Conservation (phyloP, 208 protist genomes). For the Wallacemonas rigidus region DNA sequence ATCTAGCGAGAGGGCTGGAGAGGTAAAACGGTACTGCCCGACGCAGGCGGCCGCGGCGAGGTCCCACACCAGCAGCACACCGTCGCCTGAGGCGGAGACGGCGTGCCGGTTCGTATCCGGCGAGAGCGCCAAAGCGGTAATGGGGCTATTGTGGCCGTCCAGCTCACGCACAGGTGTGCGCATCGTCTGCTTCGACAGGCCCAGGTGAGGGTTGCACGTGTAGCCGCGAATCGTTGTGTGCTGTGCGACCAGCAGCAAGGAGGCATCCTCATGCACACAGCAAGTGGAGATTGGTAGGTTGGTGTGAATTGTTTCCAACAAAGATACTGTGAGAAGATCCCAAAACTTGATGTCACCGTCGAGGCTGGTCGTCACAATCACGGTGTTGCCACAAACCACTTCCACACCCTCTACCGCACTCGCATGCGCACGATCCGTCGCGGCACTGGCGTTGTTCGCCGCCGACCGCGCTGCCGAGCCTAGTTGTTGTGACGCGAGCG, state of each 20-base stretch:
- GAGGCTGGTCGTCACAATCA: conserved; percentile 73
- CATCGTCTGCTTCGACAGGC: conserved; percentile 32
- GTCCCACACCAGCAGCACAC: conserved; percentile 83
- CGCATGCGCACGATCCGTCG: conserved; percentile 43
- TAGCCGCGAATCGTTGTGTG: conserved; percentile 77
- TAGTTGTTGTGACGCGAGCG: background rate
- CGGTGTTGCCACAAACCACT: conserved; percentile 72
- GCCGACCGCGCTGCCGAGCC: conserved; percentile 6
- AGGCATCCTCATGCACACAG: conserved; percentile 71
- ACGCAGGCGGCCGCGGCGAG: conserved; percentile 82
- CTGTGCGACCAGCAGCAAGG: conserved; percentile 77
- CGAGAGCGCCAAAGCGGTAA: conserved; percentile 78
- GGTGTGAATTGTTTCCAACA: conserved; percentile 44
- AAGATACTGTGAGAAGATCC: conserved; percentile 48
- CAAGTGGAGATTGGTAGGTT: conserved; percentile 64
- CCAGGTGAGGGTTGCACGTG: conserved; percentile 72
- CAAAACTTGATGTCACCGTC: conserved; percentile 83
- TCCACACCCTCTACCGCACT: conserved; percentile 79
- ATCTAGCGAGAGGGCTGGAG: conserved; percentile 72
- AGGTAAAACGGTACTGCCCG: conserved; percentile 76
- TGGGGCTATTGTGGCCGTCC: conserved; percentile 76
- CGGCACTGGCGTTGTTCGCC: background rate
- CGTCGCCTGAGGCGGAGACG: conserved; percentile 71
- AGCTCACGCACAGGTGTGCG: conserved; percentile 70
- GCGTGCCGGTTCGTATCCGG: conserved; percentile 79